Conservation (phyloP, 1,284 basidiomycete genomes). For the Pseudozyma sp. region DNA sequence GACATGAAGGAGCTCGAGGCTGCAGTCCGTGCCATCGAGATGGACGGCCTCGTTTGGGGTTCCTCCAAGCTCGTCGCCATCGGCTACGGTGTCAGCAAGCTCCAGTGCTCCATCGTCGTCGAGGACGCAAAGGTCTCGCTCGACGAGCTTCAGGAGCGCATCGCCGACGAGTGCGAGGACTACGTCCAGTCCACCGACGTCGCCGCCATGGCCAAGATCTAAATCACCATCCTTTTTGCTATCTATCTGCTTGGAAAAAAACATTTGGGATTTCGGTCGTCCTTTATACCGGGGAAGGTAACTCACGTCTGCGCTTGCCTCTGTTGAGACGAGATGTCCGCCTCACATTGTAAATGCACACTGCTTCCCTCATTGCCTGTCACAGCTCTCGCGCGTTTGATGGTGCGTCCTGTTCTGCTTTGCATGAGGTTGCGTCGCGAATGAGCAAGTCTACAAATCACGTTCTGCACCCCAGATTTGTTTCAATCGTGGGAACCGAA, state of each 20-base stretch:
- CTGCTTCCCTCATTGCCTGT: slow-evolving; percentile 23
- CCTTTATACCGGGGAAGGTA: slow-evolving; percentile 31
- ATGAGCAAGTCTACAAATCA: slow-evolving; percentile 22
- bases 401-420: background rate
- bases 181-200: slow-evolving; percentile 92
- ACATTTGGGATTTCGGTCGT: slow-evolving; percentile 8
- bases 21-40: slow-evolving; percentile 84
- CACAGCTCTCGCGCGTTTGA: background rate
- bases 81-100: slow-evolving; percentile 90
- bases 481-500: slow-evolving; percentile 60
- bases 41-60: slow-evolving; percentile 95
- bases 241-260: background rate
- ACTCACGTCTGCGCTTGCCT: background rate
- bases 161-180: slow-evolving; percentile 79
- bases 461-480: slow-evolving; percentile 44
- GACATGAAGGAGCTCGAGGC: slow-evolving; percentile 90
- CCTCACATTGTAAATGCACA: slow-evolving; percentile 11
- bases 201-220: slow-evolving; percentile 69
- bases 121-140: slow-evolving; percentile 95
- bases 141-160: slow-evolving; percentile 83
- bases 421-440: background rate
- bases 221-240: slow-evolving; percentile 16
- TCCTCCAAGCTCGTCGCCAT: slow-evolving; percentile 85
- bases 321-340: background rate
- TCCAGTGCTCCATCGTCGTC: slow-evolving; percentile 94